Base-by-base conservation (phyloP, 2,329 filamentous ascomycete genomes). In the Didymosphaeria variabile region DNA sequence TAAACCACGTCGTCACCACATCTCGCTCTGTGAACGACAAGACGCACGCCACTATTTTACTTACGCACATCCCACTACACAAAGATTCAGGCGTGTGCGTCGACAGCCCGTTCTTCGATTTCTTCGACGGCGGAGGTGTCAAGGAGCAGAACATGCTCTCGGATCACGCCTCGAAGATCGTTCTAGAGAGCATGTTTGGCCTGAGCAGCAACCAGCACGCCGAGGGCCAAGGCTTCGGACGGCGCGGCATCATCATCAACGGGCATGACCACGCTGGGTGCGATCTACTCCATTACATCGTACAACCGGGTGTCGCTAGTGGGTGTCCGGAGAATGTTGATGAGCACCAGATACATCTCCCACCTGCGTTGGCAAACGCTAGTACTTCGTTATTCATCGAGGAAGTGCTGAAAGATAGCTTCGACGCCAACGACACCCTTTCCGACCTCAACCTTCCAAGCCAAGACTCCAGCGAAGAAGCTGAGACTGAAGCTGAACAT, bases 251-350 rank as follows among this genome's bases (percentile, higher is more conserved):
- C 6, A 88, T 99, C 29, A 80, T 99, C 42, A 97, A 94, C 52
- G 95, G 95, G 0, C 95, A 99, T 75, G 95, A 99, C 73, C 95
- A 99, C 77, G 92, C 91, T 68, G 95, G 95, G 7, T 99, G 95
- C 75, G 93, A 98, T 77, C 91, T 90, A 8, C 90, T 91, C 72
- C 95, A 99, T 81, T 94, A 86, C 71, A 72, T 71, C 5, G 61
- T 64, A 5, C 69, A 72, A 44, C 59, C 62, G 1, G 70, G 68
- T 0, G 65, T 63, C 0, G 32, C 65, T 12, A 46, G 55, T 21
- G 23, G 15, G 5, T 75, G 69, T 42, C 59, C 55, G 0, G 58
- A 67, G 3, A 51, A 57, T 1, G 45, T 72, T 6, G 57, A 57
- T 17, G 40, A 51, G 9, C 56, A 58, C 6, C 64, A 69, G 15